Evolutionary conservation across 257 asterid genomes (phyloP), one percentile per base, ranked within the genome.

Genomic region (Solanum virginianum): DNA sequence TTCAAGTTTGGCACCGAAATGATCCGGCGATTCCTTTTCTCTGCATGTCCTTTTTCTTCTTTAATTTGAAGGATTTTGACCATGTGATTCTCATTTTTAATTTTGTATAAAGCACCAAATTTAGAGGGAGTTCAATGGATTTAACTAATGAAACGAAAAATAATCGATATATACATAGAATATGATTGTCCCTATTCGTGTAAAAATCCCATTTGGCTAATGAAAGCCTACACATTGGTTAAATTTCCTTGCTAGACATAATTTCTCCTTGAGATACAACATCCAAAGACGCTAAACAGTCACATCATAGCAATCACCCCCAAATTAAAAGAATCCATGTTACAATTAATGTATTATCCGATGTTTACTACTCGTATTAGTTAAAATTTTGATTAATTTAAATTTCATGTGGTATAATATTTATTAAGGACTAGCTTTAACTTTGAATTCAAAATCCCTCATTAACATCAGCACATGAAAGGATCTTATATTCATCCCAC

Each of bases 1-100:
- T 81, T 82, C 83, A 45, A 77, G 71, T 80, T 59, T 26, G 88
- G 85, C 81, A 79, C 87, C 85, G 81, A 81, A 47, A 51, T 77
- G 12, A n/a, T 29, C 14, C 17, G 14, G 70, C 54, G 65, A 59
- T 20, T 24, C n/a, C 6, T 70, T 74, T 49, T 49, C 24, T 49
- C 14, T 7, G 41, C 72, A 29, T 26, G 3, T 24, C 22, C 57
- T 24, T 75, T 75, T 74, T 15, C 7, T 47, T 1, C 1, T 7
- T 62, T 13, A 65, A 13, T 29, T 43, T 70, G 39, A 77, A 77
- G 45, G 14, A 49, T 49, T 14, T 77, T 51, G 45, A 77, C 16
- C 82, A 77, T 26, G 82, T 77, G 47, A 51, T 77, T 71, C 63
- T 29, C 24, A 51, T 51, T 51, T 77, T 51, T 77, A 51, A 26